These are phyloP conservation scores for Keithomyces neogunnii DNA, from an alignment of 2,329 filamentous ascomycete genomes.

Conservation along the genomic window DNA sequence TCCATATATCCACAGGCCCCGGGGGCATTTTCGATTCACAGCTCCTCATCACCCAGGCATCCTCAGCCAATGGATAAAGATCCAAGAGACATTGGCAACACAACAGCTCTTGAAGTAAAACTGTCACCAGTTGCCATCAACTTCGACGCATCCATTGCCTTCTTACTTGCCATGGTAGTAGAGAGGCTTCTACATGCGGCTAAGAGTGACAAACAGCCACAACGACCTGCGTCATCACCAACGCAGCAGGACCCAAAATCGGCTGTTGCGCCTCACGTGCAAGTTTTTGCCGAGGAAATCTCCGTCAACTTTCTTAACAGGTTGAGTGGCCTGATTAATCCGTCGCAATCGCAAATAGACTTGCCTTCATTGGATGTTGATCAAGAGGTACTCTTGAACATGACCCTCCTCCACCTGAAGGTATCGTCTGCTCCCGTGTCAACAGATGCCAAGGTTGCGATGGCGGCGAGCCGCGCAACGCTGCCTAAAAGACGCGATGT, in stretches of 20 bases:
- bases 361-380: slow-evolving; percentile 30
- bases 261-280: slow-evolving; percentile 28
- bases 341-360: slow-evolving; percentile 35
- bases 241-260: slow-evolving; percentile 7
- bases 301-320: slow-evolving; percentile 49
- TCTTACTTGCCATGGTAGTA: slow-evolving; percentile 43
- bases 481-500: slow-evolving; percentile 13
- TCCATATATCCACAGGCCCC: slow-evolving; percentile 45
- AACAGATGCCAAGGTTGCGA: not conserved
- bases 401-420: slow-evolving; percentile 36
- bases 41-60: slow-evolving; percentile 1
- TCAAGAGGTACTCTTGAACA: slow-evolving; percentile 44
- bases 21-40: slow-evolving; percentile 48
- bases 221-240: slow-evolving; percentile 6
- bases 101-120: slow-evolving; percentile 33
- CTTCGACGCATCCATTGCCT: slow-evolving; percentile 50
- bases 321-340: slow-evolving; percentile 43
- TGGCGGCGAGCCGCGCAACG: slow-evolving; percentile 3
- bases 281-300: slow-evolving; percentile 38
- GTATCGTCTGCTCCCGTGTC: slow-evolving; percentile 11
- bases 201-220: slow-evolving; percentile 17
- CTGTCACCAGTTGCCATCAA: slow-evolving; percentile 43
- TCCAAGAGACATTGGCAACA: not conserved
- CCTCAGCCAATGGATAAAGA: not conserved
- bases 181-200: slow-evolving; percentile 39